Conservation (phyloP, 805 yeast genomes). For the Sugiyamaella mastotermitis region DNA sequence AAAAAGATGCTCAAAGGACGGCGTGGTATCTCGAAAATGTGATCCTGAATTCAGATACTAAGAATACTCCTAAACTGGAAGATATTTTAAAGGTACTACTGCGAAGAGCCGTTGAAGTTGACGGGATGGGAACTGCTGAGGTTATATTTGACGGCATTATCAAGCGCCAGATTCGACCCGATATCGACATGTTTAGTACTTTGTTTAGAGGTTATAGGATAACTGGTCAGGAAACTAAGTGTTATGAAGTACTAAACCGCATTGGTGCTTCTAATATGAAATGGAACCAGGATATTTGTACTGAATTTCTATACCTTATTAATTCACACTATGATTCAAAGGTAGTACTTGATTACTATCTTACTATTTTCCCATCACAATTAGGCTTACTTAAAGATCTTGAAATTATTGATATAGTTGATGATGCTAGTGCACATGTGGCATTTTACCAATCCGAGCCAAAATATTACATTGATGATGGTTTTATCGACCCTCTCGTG, state of each 20-base stretch:
- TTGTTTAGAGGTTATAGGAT: constrained; percentile 25
- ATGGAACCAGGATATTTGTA: constrained; percentile 17
- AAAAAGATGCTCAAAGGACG: constrained; percentile 9
- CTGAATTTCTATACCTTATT: constrained; percentile 23
- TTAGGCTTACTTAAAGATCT: constrained; percentile 9
- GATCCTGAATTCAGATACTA: constrained; percentile 2
- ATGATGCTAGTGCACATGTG: too few species aligned
- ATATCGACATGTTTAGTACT: constrained; percentile 14
- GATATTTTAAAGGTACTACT: constrained; percentile 16
- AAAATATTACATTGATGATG: too few species aligned
- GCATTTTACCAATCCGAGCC: too few species aligned
- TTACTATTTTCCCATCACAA: constrained; percentile 8
- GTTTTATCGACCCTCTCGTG: too few species aligned
- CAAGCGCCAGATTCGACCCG: constrained; percentile 18
- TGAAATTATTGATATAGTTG: constrained; percentile 16
- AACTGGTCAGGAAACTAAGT: constrained; percentile 23
- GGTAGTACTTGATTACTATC: constrained; percentile 17
- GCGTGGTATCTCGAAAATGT: constrained; percentile 15
- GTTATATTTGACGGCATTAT: constrained; percentile 19
- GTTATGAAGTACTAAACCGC: constrained; percentile 21
- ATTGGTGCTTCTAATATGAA: constrained; percentile 12
- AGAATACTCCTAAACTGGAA: neutral
- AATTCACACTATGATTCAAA: constrained; percentile 19
- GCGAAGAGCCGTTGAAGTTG: constrained; percentile 22
- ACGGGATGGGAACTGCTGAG: constrained; percentile 22